Percentiles rank a stretch among this genome's conserved stretches.
Conservation (phyloP, 345 rosid species). For the Turritis glabra region DNA sequence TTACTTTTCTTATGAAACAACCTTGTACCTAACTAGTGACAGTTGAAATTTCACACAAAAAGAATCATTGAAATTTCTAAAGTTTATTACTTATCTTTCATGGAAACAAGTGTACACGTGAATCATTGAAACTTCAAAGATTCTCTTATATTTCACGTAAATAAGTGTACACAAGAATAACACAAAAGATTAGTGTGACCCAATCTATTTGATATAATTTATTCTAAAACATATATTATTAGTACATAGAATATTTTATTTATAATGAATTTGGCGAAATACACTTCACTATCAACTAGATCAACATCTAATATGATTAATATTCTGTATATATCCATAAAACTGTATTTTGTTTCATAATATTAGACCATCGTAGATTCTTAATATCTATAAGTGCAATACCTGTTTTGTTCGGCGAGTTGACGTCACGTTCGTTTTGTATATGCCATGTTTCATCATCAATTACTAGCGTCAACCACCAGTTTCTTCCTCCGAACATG, state of each 20-base stretch:
- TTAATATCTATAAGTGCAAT: neutral
- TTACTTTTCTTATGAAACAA: slow-evolving; percentile 32
- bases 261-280: no score
- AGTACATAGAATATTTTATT: no score
- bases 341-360: neutral
- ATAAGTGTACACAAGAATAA: neutral
- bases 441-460: neutral
- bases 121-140: slow-evolving; percentile 1
- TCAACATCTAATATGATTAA: neutral
- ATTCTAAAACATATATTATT: no score
- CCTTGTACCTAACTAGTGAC: slow-evolving; percentile 34
- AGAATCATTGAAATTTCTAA: slow-evolving; percentile 4
- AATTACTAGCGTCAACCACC: neutral
- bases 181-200: neutral
- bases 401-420: neutral
- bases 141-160: neutral
- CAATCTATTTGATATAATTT: neutral
- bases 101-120: neutral
- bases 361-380: neutral
- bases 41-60: slow-evolving; percentile 20
- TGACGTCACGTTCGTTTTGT: neutral
- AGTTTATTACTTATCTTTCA: neutral
- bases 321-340: no score
- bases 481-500: neutral
- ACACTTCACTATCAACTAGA: neutral